These are phyloP conservation scores for Candida sojae DNA, from an alignment of 1,139 yeast species.

Conservation along the genomic window DNA sequence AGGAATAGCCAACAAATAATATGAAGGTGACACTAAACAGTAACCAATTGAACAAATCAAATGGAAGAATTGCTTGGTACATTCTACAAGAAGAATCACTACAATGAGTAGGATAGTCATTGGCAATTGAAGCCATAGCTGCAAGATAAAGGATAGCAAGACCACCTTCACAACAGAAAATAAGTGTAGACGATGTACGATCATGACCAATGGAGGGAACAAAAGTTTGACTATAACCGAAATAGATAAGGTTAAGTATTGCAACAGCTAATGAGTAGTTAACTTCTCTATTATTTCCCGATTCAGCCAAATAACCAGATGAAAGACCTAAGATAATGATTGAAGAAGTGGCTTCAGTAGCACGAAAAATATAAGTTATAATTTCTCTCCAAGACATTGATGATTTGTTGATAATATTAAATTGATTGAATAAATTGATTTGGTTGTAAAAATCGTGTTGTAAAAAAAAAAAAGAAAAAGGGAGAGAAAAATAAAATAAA, in stretches of 20 bases:
- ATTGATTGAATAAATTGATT: background rate
- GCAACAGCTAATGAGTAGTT: slow-evolving; percentile 24
- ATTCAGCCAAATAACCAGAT: slow-evolving; percentile 22
- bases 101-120: slow-evolving; percentile 27
- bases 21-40: slow-evolving; percentile 24
- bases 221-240: slow-evolving; percentile 20
- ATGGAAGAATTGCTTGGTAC: slow-evolving; percentile 31
- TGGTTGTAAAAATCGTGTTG: too few species aligned
- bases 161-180: slow-evolving; percentile 22
- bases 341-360: slow-evolving; percentile 23
- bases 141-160: slow-evolving; percentile 27
- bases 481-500: too few species aligned
- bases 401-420: background rate
- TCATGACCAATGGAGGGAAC: slow-evolving; percentile 13
- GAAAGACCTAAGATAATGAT: slow-evolving; percentile 26
- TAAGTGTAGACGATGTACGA: slow-evolving; percentile 17
- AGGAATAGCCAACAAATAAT: slow-evolving; percentile 21
- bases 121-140: slow-evolving; percentile 26
- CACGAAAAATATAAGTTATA: slow-evolving; percentile 11
- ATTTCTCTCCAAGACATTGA: slow-evolving; percentile 6
- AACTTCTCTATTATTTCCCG: slow-evolving; percentile 15
- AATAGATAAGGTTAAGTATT: slow-evolving; percentile 24
- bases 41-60: slow-evolving; percentile 31
- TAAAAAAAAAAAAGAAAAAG: too few species aligned
- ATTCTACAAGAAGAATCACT: slow-evolving; percentile 19